Conservation (phyloP, 2,329 filamentous ascomycete genomes). For the Clathrospora elynae region DNA sequence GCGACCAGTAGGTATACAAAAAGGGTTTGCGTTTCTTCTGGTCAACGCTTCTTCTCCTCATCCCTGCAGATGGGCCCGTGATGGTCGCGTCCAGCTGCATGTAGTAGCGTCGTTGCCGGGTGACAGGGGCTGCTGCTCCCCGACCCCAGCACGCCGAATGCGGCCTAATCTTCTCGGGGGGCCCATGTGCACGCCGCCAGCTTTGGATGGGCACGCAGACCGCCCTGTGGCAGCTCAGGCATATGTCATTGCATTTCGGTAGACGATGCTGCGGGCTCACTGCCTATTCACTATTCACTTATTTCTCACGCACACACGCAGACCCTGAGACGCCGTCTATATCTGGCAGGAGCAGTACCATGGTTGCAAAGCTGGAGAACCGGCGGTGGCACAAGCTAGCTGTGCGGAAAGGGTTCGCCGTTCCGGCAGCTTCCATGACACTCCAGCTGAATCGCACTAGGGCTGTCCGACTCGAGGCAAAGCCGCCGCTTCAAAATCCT, state of each 20-base stretch:
- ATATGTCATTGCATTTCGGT: too few species aligned
- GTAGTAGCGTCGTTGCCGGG: constrained; percentile 19
- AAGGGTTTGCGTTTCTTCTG: constrained; percentile 35
- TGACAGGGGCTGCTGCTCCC: constrained; percentile 30
- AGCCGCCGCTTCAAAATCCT: constrained; percentile 13
- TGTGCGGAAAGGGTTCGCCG: constrained; percentile 13
- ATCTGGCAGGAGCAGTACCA: constrained; percentile 16
- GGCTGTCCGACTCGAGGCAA: constrained; percentile 16
- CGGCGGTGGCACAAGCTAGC: constrained; percentile 15
- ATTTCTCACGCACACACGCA: constrained; percentile 8
- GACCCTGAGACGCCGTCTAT: constrained; percentile 18
- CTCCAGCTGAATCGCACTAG: constrained; percentile 15
- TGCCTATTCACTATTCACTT: constrained; percentile 7
- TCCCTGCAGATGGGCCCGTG: constrained; percentile 13
- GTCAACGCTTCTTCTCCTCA: constrained; percentile 13
- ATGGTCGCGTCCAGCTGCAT: constrained; percentile 15
- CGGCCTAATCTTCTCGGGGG: constrained; percentile 8
- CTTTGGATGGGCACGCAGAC: too few species aligned
- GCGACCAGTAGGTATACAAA: constrained; percentile 18
- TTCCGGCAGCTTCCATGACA: constrained; percentile 16
- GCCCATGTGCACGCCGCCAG: too few species aligned
- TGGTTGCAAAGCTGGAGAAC: constrained; percentile 14
- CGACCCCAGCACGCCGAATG: constrained; percentile 14
- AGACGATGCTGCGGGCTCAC: too few species aligned
- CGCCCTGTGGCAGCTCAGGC: too few species aligned